Evolutionary conservation across 2,329 filamentous ascomycete species (phyloP), one percentile per base, ranked within the genome.

Genomic region (Fusarium dimerum): DNA sequence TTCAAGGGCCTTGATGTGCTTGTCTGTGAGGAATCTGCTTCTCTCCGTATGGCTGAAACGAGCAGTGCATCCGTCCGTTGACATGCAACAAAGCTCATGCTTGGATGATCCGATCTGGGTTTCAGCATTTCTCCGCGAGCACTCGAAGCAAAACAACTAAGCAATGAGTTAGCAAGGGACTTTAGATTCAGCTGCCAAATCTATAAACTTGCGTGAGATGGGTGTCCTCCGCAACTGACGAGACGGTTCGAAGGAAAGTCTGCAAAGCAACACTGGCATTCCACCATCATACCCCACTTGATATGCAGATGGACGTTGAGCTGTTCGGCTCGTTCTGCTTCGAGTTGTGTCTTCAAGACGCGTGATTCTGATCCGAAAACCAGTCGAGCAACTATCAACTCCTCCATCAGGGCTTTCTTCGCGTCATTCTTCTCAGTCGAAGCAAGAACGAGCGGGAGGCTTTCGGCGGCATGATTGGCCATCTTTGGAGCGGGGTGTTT

Each of bases 231-330:
- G 67, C 91, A 96, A 57, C 82, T 76, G 1, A 90, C 79, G 75
- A 90, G 84, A 44, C 85, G 80, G 60, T 89, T 89, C 43, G 84
- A 69, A 2, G 88, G 79, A 45, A 78, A 77, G 5, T 91, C 85
- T 7, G 77, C 76, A 63, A 82, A 94, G 69, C 91, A 96, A 64
- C 89, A 91, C 41, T 78, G 80, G 61, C 88, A 95, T 60, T 93
- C 89, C 11, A 76, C 69, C 40, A 87, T 74, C 16, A 80, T 76
- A 1, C 85, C 83, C 5, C 2, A 63, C 71, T 52, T 72, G 72
- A 18, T 80, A 78, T n/a, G 54, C n/a, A n/a, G 53, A 10, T 62
- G 58, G 12, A 76, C 56, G 47, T 83, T 81, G 1, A 60, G 59
- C 29, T 69, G 59, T 53, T 82, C 66, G 1, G 58, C 58, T 6